Conservation (phyloP, 192 early-diverging fungal genomes). For the Rhizophagus sp. region DNA sequence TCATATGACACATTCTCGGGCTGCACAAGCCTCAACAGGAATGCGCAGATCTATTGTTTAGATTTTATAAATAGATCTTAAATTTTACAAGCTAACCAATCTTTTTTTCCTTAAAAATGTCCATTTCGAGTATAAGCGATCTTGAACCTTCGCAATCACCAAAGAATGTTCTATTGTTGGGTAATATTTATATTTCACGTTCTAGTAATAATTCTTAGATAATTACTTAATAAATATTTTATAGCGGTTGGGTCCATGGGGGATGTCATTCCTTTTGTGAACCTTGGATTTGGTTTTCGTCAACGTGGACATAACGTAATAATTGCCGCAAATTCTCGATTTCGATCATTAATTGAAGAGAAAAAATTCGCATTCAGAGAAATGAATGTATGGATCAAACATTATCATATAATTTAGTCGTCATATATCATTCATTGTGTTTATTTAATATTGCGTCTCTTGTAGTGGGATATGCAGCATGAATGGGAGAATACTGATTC, state of each 20-base stretch:
- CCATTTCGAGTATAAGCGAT: neutral
- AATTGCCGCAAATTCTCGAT: neutral
- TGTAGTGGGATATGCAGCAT: constrained; percentile 18
- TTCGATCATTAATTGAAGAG: neutral
- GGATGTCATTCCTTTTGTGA: constrained; percentile 14
- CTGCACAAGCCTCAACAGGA: neutral
- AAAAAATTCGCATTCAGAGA: constrained; percentile 5
- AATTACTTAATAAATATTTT: neutral
- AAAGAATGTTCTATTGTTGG: neutral
- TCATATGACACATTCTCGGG: neutral
- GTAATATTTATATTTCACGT: neutral
- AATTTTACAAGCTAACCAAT: neutral
- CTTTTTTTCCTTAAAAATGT: neutral
- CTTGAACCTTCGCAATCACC: neutral
- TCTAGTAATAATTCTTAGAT: neutral
- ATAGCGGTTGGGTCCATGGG: constrained; percentile 12
- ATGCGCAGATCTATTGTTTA: neutral
- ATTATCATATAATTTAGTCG: neutral
- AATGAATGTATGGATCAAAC: neutral
- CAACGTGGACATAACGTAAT: constrained; percentile 12
- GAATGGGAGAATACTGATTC: constrained; percentile 14
- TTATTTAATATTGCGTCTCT: neutral
- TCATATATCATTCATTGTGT: neutral
- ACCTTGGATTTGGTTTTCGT: constrained; percentile 4
- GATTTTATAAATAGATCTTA: neutral